Percentiles rank a stretch among this genome's conserved stretches.
Evolutionary conservation across 2,329 filamentous ascomycete species (phyloP).

Genomic region (Pseudogymnoascus sp.): DNA sequence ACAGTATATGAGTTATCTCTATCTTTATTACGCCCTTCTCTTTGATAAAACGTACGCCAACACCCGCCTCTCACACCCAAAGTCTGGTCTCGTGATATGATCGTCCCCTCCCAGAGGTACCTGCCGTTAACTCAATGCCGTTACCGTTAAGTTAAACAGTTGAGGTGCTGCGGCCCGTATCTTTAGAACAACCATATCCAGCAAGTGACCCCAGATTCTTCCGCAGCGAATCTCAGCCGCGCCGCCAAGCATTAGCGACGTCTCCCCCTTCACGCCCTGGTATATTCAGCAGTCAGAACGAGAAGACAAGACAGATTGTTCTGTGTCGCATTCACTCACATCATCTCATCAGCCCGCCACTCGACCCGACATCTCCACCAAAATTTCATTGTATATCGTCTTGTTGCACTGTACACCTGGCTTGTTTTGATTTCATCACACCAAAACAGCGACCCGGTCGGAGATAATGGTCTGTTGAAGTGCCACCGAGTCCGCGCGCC

Average conservation of each 20-base stretch:
- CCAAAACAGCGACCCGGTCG: background rate
- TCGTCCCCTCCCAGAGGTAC: background rate
- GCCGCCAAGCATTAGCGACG: conserved; percentile 6
- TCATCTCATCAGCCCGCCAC: background rate
- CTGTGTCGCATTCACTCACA: background rate
- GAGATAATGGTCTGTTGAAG: conserved; percentile 5
- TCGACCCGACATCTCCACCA: background rate
- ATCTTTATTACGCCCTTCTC: background rate
- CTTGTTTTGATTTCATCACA: background rate
- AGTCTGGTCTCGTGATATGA: conserved; percentile 7
- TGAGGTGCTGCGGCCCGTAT: conserved; percentile 5
- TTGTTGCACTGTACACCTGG: background rate
- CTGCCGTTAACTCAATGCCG: conserved; percentile 4
- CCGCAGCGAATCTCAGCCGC: conserved; percentile 3
- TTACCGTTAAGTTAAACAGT: background rate
- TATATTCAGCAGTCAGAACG: background rate
- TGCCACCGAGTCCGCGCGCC: background rate
- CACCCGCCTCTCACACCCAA: background rate
- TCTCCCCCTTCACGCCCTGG: conserved; percentile 1
- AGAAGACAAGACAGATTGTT: background rate
- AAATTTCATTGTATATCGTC: background rate
- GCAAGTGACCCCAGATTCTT: background rate
- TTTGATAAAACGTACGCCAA: background rate
- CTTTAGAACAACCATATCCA: background rate
- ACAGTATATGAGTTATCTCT: background rate